Evolutionary conservation across 2,329 filamentous ascomycete species (phyloP).

Genomic region (Coniochaeta hoffmannii): DNA sequence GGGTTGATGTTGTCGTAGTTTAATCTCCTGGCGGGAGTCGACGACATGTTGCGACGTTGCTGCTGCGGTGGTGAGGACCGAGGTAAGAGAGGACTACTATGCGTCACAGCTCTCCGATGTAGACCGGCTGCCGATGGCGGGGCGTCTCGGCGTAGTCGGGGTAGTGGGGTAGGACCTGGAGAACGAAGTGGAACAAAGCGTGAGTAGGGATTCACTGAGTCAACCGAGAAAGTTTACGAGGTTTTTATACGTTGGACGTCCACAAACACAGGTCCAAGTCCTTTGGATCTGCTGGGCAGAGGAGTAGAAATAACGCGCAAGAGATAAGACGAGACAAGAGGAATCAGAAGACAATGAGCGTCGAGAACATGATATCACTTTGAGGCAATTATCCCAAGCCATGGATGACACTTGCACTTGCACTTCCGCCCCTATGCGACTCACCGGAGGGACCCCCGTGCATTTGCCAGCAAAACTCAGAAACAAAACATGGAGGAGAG

Average conservation of each 20-base stretch:
- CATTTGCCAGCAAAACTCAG: background rate
- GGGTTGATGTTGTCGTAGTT: slow-evolving; percentile 87
- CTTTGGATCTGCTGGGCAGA: background rate
- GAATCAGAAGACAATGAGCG: background rate
- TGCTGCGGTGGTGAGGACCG: background rate
- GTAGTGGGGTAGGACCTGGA: background rate
- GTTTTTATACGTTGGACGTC: background rate
- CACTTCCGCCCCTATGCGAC: background rate
- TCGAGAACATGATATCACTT: background rate
- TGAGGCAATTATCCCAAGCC: background rate
- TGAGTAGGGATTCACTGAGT: background rate
- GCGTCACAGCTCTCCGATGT: background rate
- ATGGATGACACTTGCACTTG: background rate
- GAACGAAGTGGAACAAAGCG: background rate
- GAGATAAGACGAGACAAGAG: background rate
- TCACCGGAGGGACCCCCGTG: background rate
- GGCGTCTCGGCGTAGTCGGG: background rate
- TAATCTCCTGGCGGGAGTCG: slow-evolving; percentile 40
- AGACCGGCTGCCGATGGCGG: background rate
- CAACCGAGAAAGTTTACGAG: background rate
- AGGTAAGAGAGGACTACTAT: background rate
- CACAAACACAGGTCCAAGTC: background rate
- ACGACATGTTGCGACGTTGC: slow-evolving; percentile 25
- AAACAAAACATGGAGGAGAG: background rate
- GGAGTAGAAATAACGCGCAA: background rate